Percentiles rank a stretch among this genome's conserved stretches.
phyloP scores from a whole-genome alignment of 495 filamentous ascomycete species.

The Evernia prunastri region DNA sequence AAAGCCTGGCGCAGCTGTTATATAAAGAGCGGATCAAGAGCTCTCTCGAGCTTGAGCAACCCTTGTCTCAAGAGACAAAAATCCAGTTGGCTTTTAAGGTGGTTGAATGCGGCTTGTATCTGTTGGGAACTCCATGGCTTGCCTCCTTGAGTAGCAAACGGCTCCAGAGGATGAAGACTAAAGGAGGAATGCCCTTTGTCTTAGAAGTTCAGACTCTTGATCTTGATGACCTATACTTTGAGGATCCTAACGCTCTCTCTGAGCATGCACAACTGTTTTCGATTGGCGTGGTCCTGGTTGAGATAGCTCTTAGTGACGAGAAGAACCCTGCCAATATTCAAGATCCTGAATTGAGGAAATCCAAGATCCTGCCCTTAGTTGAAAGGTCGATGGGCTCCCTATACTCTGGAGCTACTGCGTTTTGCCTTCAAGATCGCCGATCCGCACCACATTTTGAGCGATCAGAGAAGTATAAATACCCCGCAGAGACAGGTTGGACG shows the following conservation, averaged over 20 bases:
- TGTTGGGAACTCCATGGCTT: conserved; percentile 22
- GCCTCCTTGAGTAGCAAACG: conserved; percentile 16
- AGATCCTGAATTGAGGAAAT: neutral
- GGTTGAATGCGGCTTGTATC: conserved; percentile 18
- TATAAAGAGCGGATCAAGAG: neutral
- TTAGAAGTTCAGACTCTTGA: conserved; percentile 18
- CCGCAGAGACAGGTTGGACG: conserved; percentile 6
- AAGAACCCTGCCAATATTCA: neutral
- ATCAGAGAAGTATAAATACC: conserved; percentile 17
- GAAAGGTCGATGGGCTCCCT: conserved; percentile 16
- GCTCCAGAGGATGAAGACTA: conserved; percentile 9
- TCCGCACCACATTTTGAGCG: conserved; percentile 4
- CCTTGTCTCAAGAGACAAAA: conserved; percentile 3
- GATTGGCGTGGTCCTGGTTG: conserved; percentile 18
- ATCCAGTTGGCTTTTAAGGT: conserved; percentile 20
- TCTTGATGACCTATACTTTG: conserved; percentile 12
- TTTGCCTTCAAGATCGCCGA: conserved; percentile 15
- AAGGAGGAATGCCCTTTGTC: conserved; percentile 1
- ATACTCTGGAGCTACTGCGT: conserved; percentile 16
- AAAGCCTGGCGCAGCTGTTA: conserved; percentile 11
- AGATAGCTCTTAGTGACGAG: conserved; percentile 17
- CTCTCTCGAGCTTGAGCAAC: neutral
- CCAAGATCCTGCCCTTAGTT: conserved; percentile 11
- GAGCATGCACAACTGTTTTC: conserved; percentile 18
- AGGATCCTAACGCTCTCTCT: conserved; percentile 18